Base-by-base conservation (phyloP, 2,329 filamentous ascomycete genomes). In the Lecanicillium sp. region DNA sequence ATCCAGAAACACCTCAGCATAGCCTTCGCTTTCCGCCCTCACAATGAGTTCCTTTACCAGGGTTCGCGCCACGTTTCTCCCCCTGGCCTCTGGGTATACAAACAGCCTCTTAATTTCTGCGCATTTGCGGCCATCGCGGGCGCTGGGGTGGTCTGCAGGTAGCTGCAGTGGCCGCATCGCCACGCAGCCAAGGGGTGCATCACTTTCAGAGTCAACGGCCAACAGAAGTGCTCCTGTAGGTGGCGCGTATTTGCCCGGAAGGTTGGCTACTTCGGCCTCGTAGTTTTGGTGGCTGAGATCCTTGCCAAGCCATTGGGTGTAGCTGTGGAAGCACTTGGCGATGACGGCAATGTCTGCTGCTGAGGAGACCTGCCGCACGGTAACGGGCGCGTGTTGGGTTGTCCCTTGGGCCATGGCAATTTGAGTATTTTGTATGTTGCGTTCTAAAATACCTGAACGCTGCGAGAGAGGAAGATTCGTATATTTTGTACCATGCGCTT, bases 271-370 rank as follows among this genome's bases (percentile, higher is more conserved):
- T 28, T 56, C 54, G 6, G 41, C 37, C 1, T 37, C 41, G 15
- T 50, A 56, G 37, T 53, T 41, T 36, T 56, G 53, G n/a, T 55
- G 53, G 3, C 49, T 42, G 5, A 55, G 37, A 29, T 56, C 53
- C 25, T 50, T 39, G 39, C 48, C 41, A 2, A 56, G 46, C 52
- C 54, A 55, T 18, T 49, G 37, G 1, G 48, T 47, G 17, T 55
- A 56, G 2, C 46, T 45, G 6, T 41, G 35, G 37, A 56, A 56
- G 41, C 54, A 55, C 4, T 37, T 35, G 3, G 38, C 38, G 0
- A 49, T 37, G 3, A 44, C 43, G 4, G 44, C 40, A 3, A 56
- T 12, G 28, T 56, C 54, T 4, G 29, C 11, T 1, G 44, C 14
- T 0, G 44, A 46, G 4, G 44, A 36, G 19, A 47, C 52, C 13